These are phyloP conservation scores for Fusarium sp. DNA, from an alignment of 2,329 filamentous ascomycete species.

Conservation along the genomic window DNA sequence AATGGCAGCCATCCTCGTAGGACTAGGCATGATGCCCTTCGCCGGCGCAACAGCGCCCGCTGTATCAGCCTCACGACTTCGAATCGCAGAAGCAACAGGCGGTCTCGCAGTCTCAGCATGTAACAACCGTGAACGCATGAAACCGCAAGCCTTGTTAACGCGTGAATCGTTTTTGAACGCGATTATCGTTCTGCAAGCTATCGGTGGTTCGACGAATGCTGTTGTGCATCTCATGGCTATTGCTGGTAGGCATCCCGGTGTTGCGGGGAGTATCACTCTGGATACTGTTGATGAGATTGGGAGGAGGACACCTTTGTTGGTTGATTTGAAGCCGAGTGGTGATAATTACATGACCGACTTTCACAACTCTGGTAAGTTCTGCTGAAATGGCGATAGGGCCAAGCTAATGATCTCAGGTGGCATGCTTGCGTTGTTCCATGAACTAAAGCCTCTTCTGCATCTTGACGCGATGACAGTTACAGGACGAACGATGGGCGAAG, in stretches of 20 bases:
- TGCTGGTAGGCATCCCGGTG: conserved; percentile 75
- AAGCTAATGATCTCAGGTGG: conserved; percentile 55
- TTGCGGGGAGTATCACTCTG: conserved; percentile 73
- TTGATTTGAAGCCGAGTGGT: conserved; percentile 87
- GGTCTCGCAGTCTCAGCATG: conserved; percentile 75
- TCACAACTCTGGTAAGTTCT: conserved; percentile 64
- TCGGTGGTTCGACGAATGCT: conserved; percentile 87
- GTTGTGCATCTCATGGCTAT: conserved; percentile 90
- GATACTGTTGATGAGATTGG: conserved; percentile 84
- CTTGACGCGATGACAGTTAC: conserved; percentile 85
- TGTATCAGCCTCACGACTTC: conserved; percentile 80
- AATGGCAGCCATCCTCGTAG: conserved; percentile 86
- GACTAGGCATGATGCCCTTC: conserved; percentile 82
- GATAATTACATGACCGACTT: conserved; percentile 92
- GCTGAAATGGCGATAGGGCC: no score
- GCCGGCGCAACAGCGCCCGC: conserved; percentile 83
- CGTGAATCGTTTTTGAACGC: conserved; percentile 85
- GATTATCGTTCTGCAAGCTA: conserved; percentile 85
- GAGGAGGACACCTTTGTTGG: conserved; percentile 81
- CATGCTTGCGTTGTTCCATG: conserved; percentile 82
- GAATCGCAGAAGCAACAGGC: conserved; percentile 80
- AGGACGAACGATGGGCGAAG: conserved; percentile 83
- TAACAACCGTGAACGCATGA: conserved; percentile 74
- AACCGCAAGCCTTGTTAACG: conserved; percentile 76
- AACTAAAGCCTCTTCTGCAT: conserved; percentile 80